Percentiles rank a stretch among this genome's conserved stretches.
These are phyloP conservation scores for Cardamine resedifolia DNA, from an alignment of 345 rosid genomes.

Conservation along the genomic window DNA sequence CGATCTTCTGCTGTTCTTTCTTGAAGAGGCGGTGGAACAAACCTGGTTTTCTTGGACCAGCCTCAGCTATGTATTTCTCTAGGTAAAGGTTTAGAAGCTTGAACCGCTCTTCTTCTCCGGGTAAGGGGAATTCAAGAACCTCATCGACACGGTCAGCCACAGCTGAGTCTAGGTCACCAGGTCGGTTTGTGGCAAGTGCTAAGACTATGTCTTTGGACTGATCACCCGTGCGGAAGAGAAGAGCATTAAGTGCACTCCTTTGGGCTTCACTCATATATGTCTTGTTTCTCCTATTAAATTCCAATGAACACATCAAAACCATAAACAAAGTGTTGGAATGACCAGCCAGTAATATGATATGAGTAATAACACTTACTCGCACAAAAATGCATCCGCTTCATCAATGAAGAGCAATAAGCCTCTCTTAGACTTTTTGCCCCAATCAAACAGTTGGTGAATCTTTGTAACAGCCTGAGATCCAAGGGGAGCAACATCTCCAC, in stretches of 20 bases:
- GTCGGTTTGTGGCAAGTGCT: slow-evolving; percentile 93
- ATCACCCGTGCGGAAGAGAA: slow-evolving; percentile 90
- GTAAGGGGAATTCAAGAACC: slow-evolving; percentile 86
- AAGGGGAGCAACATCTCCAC: slow-evolving; percentile 98
- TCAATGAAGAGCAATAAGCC: slow-evolving; percentile 93
- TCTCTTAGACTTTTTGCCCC: slow-evolving; percentile 89
- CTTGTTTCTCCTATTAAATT: slow-evolving; percentile 75
- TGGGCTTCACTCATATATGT: slow-evolving; percentile 98
- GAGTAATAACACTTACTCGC: slow-evolving; percentile 69
- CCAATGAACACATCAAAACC: slow-evolving; percentile 3
- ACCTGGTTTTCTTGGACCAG: slow-evolving; percentile 64
- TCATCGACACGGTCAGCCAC: slow-evolving; percentile 92
- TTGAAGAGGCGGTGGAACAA: slow-evolving; percentile 57
- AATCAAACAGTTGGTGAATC: slow-evolving; percentile 93
- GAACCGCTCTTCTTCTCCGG: slow-evolving; percentile 79
- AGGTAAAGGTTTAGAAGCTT: slow-evolving; percentile 81
- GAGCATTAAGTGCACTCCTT: slow-evolving; percentile 93
- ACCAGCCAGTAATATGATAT: slow-evolving; percentile 2
- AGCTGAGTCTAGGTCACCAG: slow-evolving; percentile 96
- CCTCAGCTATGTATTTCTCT: slow-evolving; percentile 81
- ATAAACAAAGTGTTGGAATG: not conserved
- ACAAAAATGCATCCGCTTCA: slow-evolving; percentile 98
- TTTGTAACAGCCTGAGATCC: slow-evolving; percentile 98
- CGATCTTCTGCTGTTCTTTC: slow-evolving; percentile 67
- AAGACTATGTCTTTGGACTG: slow-evolving; percentile 95